Evolutionary conservation across 2,329 filamentous ascomycete genomes (phyloP).

Genomic region (Calonectria pseudoturangicola): DNA sequence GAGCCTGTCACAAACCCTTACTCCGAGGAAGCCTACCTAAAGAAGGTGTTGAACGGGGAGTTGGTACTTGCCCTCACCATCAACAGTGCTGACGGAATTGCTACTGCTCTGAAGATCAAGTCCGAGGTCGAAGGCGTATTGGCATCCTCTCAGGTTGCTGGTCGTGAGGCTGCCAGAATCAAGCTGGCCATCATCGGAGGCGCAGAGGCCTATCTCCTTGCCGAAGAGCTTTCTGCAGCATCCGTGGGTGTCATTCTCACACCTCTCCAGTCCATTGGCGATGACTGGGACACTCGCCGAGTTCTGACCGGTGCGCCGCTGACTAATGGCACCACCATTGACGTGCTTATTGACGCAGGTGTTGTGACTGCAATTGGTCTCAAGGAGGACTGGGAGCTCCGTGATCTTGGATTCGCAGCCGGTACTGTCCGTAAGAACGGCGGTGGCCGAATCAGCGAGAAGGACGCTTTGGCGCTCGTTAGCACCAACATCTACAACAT

Average conservation of each 20-base stretch:
- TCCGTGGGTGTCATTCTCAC: slow-evolving; percentile 76
- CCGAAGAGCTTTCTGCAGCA: slow-evolving; percentile 73
- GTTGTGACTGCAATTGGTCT: slow-evolving; percentile 76
- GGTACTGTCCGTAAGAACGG: slow-evolving; percentile 76
- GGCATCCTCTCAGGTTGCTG: slow-evolving; percentile 29
- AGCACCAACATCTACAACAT: slow-evolving; percentile 75
- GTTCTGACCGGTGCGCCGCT: slow-evolving; percentile 79
- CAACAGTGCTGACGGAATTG: slow-evolving; percentile 79
- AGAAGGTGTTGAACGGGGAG: slow-evolving; percentile 71
- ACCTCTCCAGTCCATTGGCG: slow-evolving; percentile 73
- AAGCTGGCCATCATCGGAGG: slow-evolving; percentile 76
- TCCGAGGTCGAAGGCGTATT: slow-evolving; percentile 69
- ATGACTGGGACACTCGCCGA: slow-evolving; percentile 77
- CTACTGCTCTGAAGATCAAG: slow-evolving; percentile 76
- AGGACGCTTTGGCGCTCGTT: slow-evolving; percentile 74
- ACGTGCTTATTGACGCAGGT: slow-evolving; percentile 74
- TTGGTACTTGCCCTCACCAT: slow-evolving; percentile 74
- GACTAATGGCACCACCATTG: slow-evolving; percentile 78
- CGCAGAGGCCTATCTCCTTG: slow-evolving; percentile 77
- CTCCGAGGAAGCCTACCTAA: slow-evolving; percentile 70
- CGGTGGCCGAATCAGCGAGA: slow-evolving; percentile 70
- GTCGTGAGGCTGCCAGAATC: slow-evolving; percentile 57
- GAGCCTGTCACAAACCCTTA: slow-evolving; percentile 63
- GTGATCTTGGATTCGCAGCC: slow-evolving; percentile 76
- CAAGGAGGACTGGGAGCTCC: slow-evolving; percentile 77